Conservation (phyloP, 75 land plant genomes). For the Pinus taeda region DNA sequence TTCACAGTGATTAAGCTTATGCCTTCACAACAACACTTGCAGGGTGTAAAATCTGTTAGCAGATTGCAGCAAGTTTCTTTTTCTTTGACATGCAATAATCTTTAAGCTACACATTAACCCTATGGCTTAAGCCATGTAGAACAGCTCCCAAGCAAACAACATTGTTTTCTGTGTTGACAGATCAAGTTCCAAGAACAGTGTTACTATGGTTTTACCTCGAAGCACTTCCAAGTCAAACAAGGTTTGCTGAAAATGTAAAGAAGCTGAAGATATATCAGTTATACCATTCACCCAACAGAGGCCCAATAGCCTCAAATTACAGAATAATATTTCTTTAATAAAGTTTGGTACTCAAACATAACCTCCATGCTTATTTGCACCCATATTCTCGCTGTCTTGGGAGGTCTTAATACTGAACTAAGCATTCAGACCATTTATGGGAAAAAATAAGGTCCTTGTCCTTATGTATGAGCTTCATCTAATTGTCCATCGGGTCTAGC, state of each 20-base stretch:
- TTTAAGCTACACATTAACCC: not conserved
- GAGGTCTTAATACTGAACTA: not conserved
- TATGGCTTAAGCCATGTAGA: not conserved
- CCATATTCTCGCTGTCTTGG: too few relatives aligned
- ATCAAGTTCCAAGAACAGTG: not conserved
- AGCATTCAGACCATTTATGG: not conserved
- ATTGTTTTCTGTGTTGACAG: not conserved
- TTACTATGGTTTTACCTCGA: not conserved
- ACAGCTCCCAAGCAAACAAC: not conserved
- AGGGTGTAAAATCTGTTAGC: not conserved
- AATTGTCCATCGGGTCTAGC: not conserved
- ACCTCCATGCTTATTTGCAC: too few relatives aligned
- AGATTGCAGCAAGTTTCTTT: too few relatives aligned
- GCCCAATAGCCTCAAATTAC: not conserved
- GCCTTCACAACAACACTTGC: not conserved
- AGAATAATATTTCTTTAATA: not conserved
- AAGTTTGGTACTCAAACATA: too few relatives aligned
- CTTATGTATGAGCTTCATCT: not conserved
- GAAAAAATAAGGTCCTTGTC: not conserved
- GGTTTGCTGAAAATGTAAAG: not conserved
- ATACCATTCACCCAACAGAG: not conserved
- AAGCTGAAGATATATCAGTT: not conserved
- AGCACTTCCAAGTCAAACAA: not conserved
- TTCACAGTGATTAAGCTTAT: not conserved
- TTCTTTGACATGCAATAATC: not conserved